Conservation (phyloP, 345 rosid genomes). For the Lepidium didymum region DNA sequence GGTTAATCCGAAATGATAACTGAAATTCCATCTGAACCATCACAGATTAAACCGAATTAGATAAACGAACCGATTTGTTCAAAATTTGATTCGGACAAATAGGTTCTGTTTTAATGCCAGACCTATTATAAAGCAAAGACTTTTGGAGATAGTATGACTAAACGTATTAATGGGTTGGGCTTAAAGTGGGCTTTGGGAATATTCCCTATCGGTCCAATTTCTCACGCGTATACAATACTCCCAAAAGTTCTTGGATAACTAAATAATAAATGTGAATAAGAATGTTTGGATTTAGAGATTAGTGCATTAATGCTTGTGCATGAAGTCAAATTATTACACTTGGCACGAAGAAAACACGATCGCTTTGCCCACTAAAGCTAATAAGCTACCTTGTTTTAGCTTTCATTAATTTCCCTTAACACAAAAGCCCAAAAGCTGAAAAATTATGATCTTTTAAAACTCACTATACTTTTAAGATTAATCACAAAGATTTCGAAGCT, state of each 20-base stretch:
- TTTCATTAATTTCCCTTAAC: not conserved
- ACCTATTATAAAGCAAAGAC: not conserved
- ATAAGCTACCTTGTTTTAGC: constrained; percentile 13
- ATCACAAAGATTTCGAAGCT: constrained; percentile 1
- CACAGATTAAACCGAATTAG: too few relatives aligned
- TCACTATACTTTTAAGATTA: constrained; percentile 8
- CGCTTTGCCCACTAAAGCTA: constrained; percentile 14
- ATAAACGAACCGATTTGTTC: too few relatives aligned
- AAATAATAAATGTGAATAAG: constrained; percentile 16
- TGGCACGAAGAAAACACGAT: constrained; percentile 16
- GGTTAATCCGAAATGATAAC: too few relatives aligned
- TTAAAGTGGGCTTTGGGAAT: not conserved
- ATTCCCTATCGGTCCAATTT: not conserved
- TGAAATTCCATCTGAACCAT: too few relatives aligned
- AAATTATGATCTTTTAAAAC: constrained; percentile 1
- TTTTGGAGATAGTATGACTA: not conserved
- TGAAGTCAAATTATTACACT: constrained; percentile 27
- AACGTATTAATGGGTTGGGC: not conserved
- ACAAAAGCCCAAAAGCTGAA: constrained; percentile 20
- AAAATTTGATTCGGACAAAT: too few relatives aligned
- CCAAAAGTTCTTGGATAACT: not conserved
- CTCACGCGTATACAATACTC: not conserved
- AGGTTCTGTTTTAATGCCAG: too few relatives aligned
- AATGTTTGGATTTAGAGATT: constrained; percentile 18
- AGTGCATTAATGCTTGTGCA: constrained; percentile 29